phyloP scores from a whole-genome alignment of 192 early-diverging fungal species.

The Gaertneriomyces semiglobifer region DNA sequence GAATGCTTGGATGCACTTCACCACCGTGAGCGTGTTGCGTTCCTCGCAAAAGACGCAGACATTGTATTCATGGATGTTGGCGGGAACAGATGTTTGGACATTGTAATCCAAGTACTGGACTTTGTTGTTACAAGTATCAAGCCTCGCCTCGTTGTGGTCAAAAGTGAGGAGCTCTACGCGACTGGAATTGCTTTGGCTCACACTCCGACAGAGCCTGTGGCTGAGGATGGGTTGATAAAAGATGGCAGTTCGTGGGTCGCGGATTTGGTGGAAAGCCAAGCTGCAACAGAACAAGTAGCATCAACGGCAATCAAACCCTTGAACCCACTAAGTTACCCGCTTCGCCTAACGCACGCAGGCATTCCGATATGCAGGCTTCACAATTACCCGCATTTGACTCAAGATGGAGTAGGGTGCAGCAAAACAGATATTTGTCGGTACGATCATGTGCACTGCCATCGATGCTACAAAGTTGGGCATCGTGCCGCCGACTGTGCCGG shows the following conservation, averaged over 20 bases:
- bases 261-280: neutral
- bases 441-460: slow-evolving; percentile 15
- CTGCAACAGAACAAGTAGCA: neutral
- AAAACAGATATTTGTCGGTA: slow-evolving; percentile 11
- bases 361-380: slow-evolving; percentile 14
- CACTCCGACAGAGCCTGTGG: neutral
- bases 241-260: slow-evolving; percentile 6
- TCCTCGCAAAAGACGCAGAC: neutral
- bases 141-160: slow-evolving; percentile 1
- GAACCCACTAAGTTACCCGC: slow-evolving; percentile 15
- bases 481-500: neutral
- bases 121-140: neutral
- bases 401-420: slow-evolving; percentile 1
- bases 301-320: neutral
- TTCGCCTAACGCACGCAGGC: slow-evolving; percentile 9
- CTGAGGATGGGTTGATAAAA: neutral
- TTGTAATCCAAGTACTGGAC: neutral
- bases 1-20: slow-evolving; percentile 8
- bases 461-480: slow-evolving; percentile 10
- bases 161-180: slow-evolving; percentile 13
- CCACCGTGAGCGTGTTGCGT: neutral
- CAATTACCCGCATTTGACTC: neutral
- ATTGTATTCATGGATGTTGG: slow-evolving; percentile 20
- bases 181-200: neutral
- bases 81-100: slow-evolving; percentile 3